Percentiles rank a stretch among this genome's conserved stretches.
phyloP scores from a whole-genome alignment of 306 rosid genomes.

The Vigna trinervia region DNA sequence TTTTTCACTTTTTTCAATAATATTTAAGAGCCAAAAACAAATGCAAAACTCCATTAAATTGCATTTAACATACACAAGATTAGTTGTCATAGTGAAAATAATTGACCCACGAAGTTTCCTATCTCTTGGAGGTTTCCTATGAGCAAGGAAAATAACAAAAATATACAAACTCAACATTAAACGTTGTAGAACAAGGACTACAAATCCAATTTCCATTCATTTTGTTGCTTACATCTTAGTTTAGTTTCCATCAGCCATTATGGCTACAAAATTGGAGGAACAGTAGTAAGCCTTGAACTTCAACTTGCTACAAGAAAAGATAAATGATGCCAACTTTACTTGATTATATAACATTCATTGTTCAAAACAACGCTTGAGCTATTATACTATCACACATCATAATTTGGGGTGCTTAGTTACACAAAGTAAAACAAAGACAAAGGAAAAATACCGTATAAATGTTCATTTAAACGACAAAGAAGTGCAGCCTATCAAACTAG shows the following conservation, averaged over 20 bases:
- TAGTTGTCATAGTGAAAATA: constrained; percentile 4
- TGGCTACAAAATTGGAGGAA: background rate
- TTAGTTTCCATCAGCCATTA: background rate
- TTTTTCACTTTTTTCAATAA: background rate
- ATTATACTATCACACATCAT: constrained; percentile 42
- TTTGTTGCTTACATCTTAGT: background rate
- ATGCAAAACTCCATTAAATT: background rate
- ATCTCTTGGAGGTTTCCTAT: no score
- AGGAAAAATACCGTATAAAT: constrained; percentile 35
- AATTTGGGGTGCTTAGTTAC: constrained; percentile 33
- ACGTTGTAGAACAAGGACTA: background rate
- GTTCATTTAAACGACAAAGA: constrained; percentile 36
- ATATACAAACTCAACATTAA: background rate
- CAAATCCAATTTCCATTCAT: background rate
- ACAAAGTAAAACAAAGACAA: constrained; percentile 3
- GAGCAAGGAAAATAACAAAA: background rate
- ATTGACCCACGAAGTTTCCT: background rate
- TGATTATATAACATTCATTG: constrained; percentile 41
- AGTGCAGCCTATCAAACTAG: constrained; percentile 39
- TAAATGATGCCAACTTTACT: constrained; percentile 44
- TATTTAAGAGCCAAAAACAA: background rate
- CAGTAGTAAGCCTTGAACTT: background rate
- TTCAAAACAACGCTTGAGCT: constrained; percentile 29
- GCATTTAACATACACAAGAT: constrained; percentile 2
- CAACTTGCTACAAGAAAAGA: constrained; percentile 12